Base-by-base conservation (phyloP, 768 basidiomycete species). In the Dacryopinax primogenitus region DNA sequence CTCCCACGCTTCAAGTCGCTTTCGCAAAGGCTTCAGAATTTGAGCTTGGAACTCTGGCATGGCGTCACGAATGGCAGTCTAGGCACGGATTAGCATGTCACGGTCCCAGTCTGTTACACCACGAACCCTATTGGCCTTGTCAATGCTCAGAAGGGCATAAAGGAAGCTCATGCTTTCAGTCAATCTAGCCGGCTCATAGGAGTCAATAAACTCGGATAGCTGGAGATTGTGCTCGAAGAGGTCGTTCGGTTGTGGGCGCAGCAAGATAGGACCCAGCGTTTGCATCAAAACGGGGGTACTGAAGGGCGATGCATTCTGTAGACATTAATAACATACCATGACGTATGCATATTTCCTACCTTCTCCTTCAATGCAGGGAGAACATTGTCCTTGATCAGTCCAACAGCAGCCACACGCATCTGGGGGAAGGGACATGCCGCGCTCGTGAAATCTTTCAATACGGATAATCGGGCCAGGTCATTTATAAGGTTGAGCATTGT, bases 401-500 rank as follows among this genome's bases (percentile, higher is more conserved):
- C 84, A 0, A 90, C 78, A 0, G 85, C 81, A 0, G 87, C 85
- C 0, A 83, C 82, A 9, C 84, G 80, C 79, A 90, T 86, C 70
- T 86, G 85, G 0, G 84, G 84, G 51, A 81, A 81, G 16, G 81
- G 75, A 32, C 58, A 34, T 11, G 61, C 30, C 3, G 73, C 72
- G 18, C 82, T 78, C 3, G 78, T 65, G 23, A 89, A 77, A 35
- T 83, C 83, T 12, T 77, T 73, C 1, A 90, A 77, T 9, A 85
- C 73, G 41, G 82, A 79, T 16, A 88, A 74, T 1, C 83, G 81
- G 0, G 84, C 68, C 35, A 75, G 69, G 0, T 82, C 73, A 0
- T 82, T 81, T 2, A 80, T 74, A 1, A 78, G 75, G 0, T 79
- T 74, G 21, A 88, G 77, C 0, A 85, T 72, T 39, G 80, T 74